Conservation (phyloP, 2,329 filamentous ascomycete species). For the Chaetomiaceae sp. region DNA sequence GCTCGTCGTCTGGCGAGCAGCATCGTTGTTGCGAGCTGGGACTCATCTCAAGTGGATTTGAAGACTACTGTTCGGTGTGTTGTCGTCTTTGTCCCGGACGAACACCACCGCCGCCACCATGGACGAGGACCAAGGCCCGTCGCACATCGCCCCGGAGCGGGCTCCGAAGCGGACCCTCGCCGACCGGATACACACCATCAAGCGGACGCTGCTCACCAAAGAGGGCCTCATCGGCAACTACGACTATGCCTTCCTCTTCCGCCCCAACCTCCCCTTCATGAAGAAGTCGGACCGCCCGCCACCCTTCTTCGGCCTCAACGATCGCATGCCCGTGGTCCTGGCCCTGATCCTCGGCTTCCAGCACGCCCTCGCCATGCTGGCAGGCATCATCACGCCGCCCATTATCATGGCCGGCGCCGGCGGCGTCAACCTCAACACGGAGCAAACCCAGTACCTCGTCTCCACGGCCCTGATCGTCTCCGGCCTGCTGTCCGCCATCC, state of each 20-base stretch:
- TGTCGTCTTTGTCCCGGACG: too few species aligned
- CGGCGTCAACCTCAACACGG: constrained; percentile 58
- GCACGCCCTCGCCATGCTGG: constrained; percentile 73
- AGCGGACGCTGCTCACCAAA: constrained; percentile 49
- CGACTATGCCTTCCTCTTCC: constrained; percentile 87
- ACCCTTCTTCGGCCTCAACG: constrained; percentile 81
- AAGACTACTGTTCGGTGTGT: too few species aligned
- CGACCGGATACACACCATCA: constrained; percentile 31
- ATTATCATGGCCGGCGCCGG: constrained; percentile 61
- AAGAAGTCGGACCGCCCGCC: constrained; percentile 54
- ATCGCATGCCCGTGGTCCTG: constrained; percentile 70
- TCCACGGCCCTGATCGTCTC: constrained; percentile 76
- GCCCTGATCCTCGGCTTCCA: constrained; percentile 73
- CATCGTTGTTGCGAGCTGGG: too few species aligned
- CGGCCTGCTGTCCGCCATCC: constrained; percentile 67
- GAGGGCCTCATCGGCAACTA: constrained; percentile 80
- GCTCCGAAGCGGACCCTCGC: constrained; percentile 33
- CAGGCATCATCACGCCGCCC: constrained; percentile 72
- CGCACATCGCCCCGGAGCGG: constrained; percentile 42
- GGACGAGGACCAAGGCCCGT: constrained; percentile 54
- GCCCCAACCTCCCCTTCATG: constrained; percentile 77
- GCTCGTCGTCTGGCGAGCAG: too few species aligned
- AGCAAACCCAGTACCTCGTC: constrained; percentile 70
- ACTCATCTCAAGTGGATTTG: neutral
- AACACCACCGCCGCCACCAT: constrained; percentile 32